phyloP scores from a whole-genome alignment of 768 basidiomycete genomes.

The Suillus ampliporus region DNA sequence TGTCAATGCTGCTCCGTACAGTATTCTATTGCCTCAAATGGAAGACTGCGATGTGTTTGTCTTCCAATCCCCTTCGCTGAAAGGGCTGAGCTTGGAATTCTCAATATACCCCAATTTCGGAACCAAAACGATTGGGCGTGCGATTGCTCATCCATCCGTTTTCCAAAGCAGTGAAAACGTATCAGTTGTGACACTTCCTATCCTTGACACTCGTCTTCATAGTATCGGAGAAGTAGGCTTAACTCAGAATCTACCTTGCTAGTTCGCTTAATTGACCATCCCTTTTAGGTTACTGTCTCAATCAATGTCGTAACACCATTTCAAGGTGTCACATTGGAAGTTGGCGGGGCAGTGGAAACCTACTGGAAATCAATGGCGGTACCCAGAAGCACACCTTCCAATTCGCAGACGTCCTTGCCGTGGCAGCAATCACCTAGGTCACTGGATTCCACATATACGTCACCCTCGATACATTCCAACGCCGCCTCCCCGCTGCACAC shows the following conservation, averaged over 20 bases:
- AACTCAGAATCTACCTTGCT: background rate
- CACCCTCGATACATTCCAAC: constrained; percentile 68
- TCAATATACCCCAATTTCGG: constrained; percentile 98
- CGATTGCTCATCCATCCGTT: constrained; percentile 79
- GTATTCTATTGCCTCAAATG: constrained; percentile 82
- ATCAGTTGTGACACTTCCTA: constrained; percentile 65
- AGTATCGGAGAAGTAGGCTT: constrained; percentile 86
- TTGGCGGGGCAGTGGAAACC: constrained; percentile 94
- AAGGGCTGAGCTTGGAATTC: constrained; percentile 82
- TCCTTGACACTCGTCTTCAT: constrained; percentile 91
- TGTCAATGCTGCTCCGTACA: constrained; percentile 87
- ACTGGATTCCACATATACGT: constrained; percentile 66
- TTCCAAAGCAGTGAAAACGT: constrained; percentile 64
- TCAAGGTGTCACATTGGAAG: constrained; percentile 89
- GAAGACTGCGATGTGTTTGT: constrained; percentile 75
- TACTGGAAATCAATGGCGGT: constrained; percentile 89
- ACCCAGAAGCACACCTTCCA: constrained; percentile 33
- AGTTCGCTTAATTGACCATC: constrained; percentile 13
- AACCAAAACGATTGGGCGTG: constrained; percentile 93
- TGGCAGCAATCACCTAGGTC: constrained; percentile 40
- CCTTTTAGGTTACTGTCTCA: constrained; percentile 80
- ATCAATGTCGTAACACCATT: constrained; percentile 88
- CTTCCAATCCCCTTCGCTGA: constrained; percentile 83
- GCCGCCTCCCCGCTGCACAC: constrained; percentile 54
- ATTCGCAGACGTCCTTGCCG: constrained; percentile 42